These are phyloP conservation scores for Combretum micranthum DNA, from an alignment of 345 rosid species.

Conservation along the genomic window DNA sequence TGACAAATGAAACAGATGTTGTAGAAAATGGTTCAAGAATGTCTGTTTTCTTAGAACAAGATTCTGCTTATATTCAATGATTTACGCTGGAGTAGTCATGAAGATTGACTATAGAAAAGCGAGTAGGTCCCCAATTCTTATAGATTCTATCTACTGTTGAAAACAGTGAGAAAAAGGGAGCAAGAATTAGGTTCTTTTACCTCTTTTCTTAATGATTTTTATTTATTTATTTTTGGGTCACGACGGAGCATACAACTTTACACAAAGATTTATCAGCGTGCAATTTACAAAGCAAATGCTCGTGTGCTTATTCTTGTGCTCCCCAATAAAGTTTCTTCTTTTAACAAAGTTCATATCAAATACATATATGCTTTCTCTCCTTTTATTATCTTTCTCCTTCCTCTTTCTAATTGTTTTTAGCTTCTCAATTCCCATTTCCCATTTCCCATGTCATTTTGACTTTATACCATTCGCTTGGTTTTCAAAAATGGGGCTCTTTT, in stretches of 20 bases:
- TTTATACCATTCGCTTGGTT: neutral
- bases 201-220: no score
- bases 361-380: conserved; percentile 1
- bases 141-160: conserved; percentile 10
- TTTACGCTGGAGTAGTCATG: conserved; percentile 16
- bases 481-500: no score
- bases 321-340: conserved; percentile 18
- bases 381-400: neutral
- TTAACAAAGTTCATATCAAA: neutral
- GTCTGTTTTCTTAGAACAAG: conserved; percentile 17
- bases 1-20: conserved; percentile 20
- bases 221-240: no score
- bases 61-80: conserved; percentile 12
- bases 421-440: neutral
- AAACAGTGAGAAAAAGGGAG: conserved; percentile 2
- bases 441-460: neutral
- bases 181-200: conserved; percentile 36
- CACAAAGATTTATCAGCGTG: neutral
- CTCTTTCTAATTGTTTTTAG: neutral
- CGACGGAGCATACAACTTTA: no score
- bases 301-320: conserved; percentile 32
- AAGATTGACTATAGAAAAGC: neutral
- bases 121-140: conserved; percentile 12
- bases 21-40: conserved; percentile 22
- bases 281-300: conserved; percentile 8